Base-by-base conservation (phyloP, 148 eudicot genomes). In the Silene uniflora region DNA sequence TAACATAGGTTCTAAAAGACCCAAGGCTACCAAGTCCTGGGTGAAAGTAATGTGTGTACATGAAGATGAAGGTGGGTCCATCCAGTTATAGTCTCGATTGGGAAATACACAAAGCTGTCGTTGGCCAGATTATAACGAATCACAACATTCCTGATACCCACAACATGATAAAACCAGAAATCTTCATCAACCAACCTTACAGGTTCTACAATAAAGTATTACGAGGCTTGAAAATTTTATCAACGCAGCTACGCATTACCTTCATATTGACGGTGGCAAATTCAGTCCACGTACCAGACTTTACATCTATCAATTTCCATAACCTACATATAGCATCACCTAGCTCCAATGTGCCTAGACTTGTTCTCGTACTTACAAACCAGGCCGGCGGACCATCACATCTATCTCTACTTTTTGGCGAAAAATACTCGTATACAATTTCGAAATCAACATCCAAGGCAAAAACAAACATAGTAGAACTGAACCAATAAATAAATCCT, bases 381-480 rank as follows among this genome's bases (percentile, higher is more conserved):
- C 62, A 3, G 62, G 17, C 6, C 21, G 21, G 62, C 62, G 21
- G 32, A 29, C 32, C 32, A 29, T 29, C 1, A 29, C 4, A 29
- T 29, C 32, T n/a, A 59, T n/a, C 62, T 59, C 62, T n/a, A 59
- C n/a, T 16, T 59, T 16, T 59, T 59, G 62, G 62, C 62, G 22
- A 59, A 59, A 59, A 16, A 59, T 59, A 59, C n/a, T 16, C 19
- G 19, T 59, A 59, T 3, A 59, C 16, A 59, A 59, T 73, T 73
- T 73, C 76, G 24, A 29, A 8, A 22, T 73, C 76, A 46, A 73
- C 67, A 61, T 73, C 76, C 76, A 73, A 61, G 76, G 76, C 67
- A 39, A 60, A 39, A 73, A 32, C 76, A 73, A 13, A 7, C 21
- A 5, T 0, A n/a, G 1, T 19, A 60, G 1, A 18, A 9, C 39